Conservation (phyloP, 352 stramenopile genomes). For the Globisporangium parvum region DNA sequence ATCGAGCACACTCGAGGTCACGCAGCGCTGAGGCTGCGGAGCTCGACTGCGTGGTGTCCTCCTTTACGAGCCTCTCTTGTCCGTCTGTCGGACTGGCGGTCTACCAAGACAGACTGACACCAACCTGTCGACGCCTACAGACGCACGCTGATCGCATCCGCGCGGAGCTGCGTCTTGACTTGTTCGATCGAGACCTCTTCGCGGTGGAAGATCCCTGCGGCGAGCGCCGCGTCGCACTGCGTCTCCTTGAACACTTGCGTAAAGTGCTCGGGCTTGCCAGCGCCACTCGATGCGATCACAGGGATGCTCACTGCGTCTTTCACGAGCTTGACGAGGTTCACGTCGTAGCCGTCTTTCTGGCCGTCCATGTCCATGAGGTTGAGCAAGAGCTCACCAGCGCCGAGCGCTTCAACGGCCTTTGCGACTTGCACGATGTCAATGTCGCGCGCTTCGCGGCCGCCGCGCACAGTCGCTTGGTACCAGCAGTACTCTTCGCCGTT, state of each 20-base stretch:
- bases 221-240: constrained; percentile 93
- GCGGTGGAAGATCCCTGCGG: constrained; percentile 98
- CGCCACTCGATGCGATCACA: constrained; percentile 96
- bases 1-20: too few species aligned
- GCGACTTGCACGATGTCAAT: constrained; percentile 85
- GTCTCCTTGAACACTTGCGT: constrained; percentile 91
- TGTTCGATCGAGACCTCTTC: constrained; percentile 94
- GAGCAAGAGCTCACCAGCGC: constrained; percentile 96
- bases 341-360: constrained; percentile 89
- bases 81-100: too few species aligned
- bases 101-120: too few species aligned
- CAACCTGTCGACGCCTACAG: constrained; percentile 16
- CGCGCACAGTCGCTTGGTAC: constrained; percentile 98
- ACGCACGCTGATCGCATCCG: constrained; percentile 66
- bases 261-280: constrained; percentile 93
- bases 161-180: constrained; percentile 90
- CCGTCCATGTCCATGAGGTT: constrained; percentile 99
- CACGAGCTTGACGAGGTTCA: constrained; percentile 58
- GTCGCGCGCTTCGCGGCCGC: constrained; percentile 88
- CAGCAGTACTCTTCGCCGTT: constrained; percentile 94
- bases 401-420: constrained; percentile 89
- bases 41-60: too few species aligned
- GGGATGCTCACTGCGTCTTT: constrained; percentile 92
- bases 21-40: too few species aligned
- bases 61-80: too few species aligned